A percentile compares a stretch with the other conserved stretches of the same genome.
Conservation (phyloP, 2,329 filamentous ascomycete genomes). For the Botrytis fragariae region DNA sequence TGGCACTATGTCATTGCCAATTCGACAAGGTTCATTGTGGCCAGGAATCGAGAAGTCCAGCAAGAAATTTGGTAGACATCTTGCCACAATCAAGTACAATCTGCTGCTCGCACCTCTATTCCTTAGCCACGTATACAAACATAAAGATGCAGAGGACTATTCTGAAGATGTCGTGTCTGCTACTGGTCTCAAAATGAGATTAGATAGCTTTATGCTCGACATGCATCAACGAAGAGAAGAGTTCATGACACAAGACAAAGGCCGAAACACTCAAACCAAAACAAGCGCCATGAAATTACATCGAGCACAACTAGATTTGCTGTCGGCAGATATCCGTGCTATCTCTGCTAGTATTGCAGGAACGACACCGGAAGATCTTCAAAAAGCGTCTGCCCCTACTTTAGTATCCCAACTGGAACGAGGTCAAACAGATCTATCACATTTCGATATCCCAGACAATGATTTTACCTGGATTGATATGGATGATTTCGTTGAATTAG, state of each 20-base stretch:
- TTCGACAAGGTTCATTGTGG: slow-evolving; percentile 89
- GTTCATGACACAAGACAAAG: slow-evolving; percentile 78
- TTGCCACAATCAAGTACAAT: slow-evolving; percentile 99
- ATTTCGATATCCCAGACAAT: slow-evolving; percentile 92
- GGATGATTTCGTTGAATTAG: slow-evolving; percentile 98
- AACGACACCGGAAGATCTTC: slow-evolving; percentile 73
- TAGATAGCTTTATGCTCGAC: slow-evolving; percentile 97
- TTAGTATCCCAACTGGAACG: slow-evolving; percentile 53
- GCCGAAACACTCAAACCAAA: slow-evolving; percentile 70
- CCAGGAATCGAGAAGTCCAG: slow-evolving; percentile 92
- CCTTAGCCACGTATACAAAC: slow-evolving; percentile 96
- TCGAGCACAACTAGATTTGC: slow-evolving; percentile 86
- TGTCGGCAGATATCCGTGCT: slow-evolving; percentile 87
- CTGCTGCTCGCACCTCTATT: slow-evolving; percentile 88
- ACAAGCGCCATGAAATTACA: slow-evolving; percentile 96
- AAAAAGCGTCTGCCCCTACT: slow-evolving; percentile 52
- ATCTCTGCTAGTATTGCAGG: slow-evolving; percentile 87
- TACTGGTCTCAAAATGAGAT: slow-evolving; percentile 91
- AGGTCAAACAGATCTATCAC: slow-evolving; percentile 69
- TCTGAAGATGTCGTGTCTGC: slow-evolving; percentile 76
- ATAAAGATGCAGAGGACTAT: slow-evolving; percentile 91
- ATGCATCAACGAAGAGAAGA: slow-evolving; percentile 91
- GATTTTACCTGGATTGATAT: slow-evolving; percentile 98
- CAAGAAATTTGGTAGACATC: slow-evolving; percentile 95
- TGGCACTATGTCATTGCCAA: slow-evolving; percentile 88